Evolutionary conservation across 169 alveolate species (phyloP).

Genomic region (Ichthyophthirius multifiliis): DNA sequence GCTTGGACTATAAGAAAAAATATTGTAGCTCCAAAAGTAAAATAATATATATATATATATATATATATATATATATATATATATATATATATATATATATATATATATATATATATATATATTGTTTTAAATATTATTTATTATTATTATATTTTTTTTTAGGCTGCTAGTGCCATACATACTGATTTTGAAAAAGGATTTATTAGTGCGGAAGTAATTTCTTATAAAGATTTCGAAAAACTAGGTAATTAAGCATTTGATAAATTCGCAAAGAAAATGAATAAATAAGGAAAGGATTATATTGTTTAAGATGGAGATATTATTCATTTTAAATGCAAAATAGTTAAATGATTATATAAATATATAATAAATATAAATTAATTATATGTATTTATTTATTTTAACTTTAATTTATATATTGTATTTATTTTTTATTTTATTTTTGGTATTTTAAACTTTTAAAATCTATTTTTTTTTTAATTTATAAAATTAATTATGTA

Average conservation of each 20-base stretch:
- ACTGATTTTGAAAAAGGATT: slow-evolving; percentile 56
- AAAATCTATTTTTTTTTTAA: too few species aligned
- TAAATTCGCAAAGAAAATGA: slow-evolving; percentile 27
- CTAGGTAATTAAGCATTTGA: slow-evolving; percentile 27
- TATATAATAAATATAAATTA: neutral
- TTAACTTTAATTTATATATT: too few species aligned
- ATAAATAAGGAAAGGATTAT: slow-evolving; percentile 55
- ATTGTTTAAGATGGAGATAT: slow-evolving; percentile 58
- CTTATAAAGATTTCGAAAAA: slow-evolving; percentile 40
- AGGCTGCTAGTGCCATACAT: slow-evolving; percentile 50
- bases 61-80: too few species aligned
- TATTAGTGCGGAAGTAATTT: slow-evolving; percentile 44
- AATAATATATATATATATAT: too few species aligned
- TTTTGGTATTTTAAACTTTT: too few species aligned
- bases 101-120: neutral
- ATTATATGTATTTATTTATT: too few species aligned
- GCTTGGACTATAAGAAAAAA: slow-evolving; percentile 50
- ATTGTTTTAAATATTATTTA: neutral
- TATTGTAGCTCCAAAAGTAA: slow-evolving; percentile 37
- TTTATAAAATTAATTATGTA: too few species aligned
- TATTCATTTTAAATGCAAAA: slow-evolving; percentile 46
- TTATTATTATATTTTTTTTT: neutral
- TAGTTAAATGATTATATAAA: slow-evolving; percentile 1
- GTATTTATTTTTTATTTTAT: too few species aligned
- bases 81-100: too few species aligned